Base-by-base conservation (phyloP, 345 rosid species). In the Mercurialis annua region DNA sequence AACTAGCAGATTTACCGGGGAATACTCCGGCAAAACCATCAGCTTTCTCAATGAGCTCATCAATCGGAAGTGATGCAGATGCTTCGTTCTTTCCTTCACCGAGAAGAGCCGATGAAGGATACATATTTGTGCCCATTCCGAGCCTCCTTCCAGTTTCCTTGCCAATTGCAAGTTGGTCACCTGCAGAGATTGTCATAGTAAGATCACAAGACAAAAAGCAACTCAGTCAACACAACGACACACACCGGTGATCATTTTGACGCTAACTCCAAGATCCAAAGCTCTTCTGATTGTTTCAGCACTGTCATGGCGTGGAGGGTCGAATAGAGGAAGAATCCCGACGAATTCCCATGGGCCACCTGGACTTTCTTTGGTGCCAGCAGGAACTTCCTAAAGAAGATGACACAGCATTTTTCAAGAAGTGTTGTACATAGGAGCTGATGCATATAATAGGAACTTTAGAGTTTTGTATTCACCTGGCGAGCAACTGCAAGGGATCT, bases 281-380 rank as follows among this genome's bases (percentile, higher is more conserved):
- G 90, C 89, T 65, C 86, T 49, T 52, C 84, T 81, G 44, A 86
- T 84, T 8, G 90, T 87, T 68, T 85, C 84, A 29, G 87, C 81
- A 72, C 84, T 83, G 69, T 83, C 84, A 40, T 80, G 86, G 11
- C 78, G 80, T 23, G 89, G 87, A 71, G 86, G 89, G 69, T 88
- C 86, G 49, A 88, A 86, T 34, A 86, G 81, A 73, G 95, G 86
- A 59, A 88, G 83, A 67, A 84, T 87, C n/a, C 86, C 95, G 16
- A 83, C 81, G 58, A 86, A 86, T 23, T 88, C 83, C 95, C 91
- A 88, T 10, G 89, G 89, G 46, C 82, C 81, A 71, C 95, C 89
- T 30, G 78, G 78, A 33, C 83, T 83, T 62, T 83, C 87, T 61
- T 81, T 83, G 72, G 59, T 75, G 29, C 83, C 77, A 34, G 79